These are phyloP conservation scores for Vaccinium darrowii DNA, from an alignment of 148 eudicot species.

Conservation along the genomic window DNA sequence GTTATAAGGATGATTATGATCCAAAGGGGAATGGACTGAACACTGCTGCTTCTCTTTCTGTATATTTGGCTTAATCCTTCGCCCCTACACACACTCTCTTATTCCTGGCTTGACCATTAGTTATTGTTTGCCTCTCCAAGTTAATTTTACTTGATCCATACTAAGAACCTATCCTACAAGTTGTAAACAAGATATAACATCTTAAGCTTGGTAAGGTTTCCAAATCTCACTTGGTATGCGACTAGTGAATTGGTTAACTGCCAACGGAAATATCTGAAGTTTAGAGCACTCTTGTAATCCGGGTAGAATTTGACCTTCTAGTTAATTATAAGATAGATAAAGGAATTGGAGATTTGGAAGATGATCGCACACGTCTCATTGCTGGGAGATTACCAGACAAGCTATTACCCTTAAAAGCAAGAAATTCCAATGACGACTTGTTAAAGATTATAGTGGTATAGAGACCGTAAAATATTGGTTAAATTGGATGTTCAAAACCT, in stretches of 20 bases:
- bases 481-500: neutral
- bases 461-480: slow-evolving; percentile 11
- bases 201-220: neutral
- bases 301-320: slow-evolving; percentile 17
- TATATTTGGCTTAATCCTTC: no score
- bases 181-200: no score
- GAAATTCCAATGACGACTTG: neutral
- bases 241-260: neutral
- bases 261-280: slow-evolving; percentile 6
- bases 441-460: slow-evolving; percentile 26
- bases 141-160: no score
- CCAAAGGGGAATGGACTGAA: no score
- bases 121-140: no score
- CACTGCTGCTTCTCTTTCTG: no score
- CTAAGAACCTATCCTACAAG: no score
- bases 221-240: neutral
- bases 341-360: slow-evolving; percentile 17
- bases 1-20: no score
- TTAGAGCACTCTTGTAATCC: neutral
- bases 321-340: neutral
- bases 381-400: slow-evolving; percentile 12
- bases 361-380: neutral
- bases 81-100: no score
- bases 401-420: slow-evolving; percentile 4
- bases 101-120: no score